Evolutionary conservation across 371 early-diverging fungal genomes (phyloP).

Genomic region (Lichtheimia hyalospora): DNA sequence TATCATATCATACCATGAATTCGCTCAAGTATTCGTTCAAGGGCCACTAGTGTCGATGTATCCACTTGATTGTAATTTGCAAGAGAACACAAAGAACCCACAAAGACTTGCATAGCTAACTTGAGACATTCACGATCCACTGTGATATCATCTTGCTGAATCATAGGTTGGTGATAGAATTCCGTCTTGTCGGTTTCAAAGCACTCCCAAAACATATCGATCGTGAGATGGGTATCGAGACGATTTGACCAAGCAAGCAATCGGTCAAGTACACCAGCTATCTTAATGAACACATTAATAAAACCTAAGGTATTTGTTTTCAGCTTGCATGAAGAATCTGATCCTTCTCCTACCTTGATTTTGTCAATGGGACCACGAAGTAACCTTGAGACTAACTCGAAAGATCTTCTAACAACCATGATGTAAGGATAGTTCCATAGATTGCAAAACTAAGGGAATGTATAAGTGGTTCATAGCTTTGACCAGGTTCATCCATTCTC

Average conservation of each 20-base stretch:
- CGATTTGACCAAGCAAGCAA: neutral
- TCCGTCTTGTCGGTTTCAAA: slow-evolving; percentile 13
- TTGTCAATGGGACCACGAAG: neutral
- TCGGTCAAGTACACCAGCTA: neutral
- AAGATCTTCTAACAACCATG: slow-evolving; percentile 19
- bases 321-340: too few species aligned
- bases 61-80: neutral
- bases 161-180: slow-evolving; percentile 11
- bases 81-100: slow-evolving; percentile 1
- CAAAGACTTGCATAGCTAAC: slow-evolving; percentile 7
- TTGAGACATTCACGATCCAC: slow-evolving; percentile 19
- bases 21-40: too few species aligned
- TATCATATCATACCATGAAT: too few species aligned
- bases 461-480: neutral
- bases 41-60: too few species aligned
- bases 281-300: neutral
- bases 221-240: slow-evolving; percentile 3
- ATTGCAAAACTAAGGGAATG: slow-evolving; percentile 5
- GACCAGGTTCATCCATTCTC: slow-evolving; percentile 4
- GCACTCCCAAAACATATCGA: neutral
- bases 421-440: slow-evolving; percentile 14
- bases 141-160: slow-evolving; percentile 2
- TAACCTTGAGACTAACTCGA: slow-evolving; percentile 11
- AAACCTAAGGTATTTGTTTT: neutral
- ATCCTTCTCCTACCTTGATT: slow-evolving; percentile 2